phyloP scores from a whole-genome alignment of 1,139 yeast genomes.

The Saccharomyces hybrid region DNA sequence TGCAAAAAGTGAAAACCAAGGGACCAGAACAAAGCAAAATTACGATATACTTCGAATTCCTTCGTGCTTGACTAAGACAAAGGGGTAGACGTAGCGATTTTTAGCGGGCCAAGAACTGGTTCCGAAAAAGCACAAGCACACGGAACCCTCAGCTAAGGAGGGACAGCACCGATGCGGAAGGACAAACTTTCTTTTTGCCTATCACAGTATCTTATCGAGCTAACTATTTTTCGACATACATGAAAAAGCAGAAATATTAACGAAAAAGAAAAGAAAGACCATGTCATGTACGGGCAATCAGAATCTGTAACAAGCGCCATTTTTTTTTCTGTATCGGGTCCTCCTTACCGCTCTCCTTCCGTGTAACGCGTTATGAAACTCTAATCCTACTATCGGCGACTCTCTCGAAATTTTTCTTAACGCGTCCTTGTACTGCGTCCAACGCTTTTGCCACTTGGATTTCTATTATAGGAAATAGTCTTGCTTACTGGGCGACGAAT shows the following conservation, averaged over 20 bases:
- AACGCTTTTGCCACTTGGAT: neutral
- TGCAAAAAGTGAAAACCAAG: neutral
- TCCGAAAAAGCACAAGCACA: neutral
- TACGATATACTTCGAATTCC: neutral
- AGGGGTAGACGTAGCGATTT: neutral
- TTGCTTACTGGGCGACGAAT: neutral
- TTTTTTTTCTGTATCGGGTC: neutral
- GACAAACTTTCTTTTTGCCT: neutral
- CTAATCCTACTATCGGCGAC: neutral
- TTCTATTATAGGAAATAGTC: neutral
- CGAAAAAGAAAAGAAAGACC: neutral
- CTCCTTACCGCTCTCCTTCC: neutral
- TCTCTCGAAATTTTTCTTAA: neutral
- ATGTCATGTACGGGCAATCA: neutral
- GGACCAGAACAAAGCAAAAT: neutral
- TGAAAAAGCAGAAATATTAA: neutral
- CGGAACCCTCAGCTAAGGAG: neutral
- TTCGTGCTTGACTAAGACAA: neutral
- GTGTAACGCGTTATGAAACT: neutral
- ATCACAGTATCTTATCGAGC: neutral
- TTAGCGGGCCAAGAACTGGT: neutral
- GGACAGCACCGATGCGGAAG: neutral
- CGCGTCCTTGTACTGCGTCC: neutral
- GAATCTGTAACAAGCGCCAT: neutral
- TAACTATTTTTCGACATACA: neutral